Evolutionary conservation across 2,329 filamentous ascomycete species (phyloP), one percentile per base, ranked within the genome.

Genomic region (Verticillium isaacii): DNA sequence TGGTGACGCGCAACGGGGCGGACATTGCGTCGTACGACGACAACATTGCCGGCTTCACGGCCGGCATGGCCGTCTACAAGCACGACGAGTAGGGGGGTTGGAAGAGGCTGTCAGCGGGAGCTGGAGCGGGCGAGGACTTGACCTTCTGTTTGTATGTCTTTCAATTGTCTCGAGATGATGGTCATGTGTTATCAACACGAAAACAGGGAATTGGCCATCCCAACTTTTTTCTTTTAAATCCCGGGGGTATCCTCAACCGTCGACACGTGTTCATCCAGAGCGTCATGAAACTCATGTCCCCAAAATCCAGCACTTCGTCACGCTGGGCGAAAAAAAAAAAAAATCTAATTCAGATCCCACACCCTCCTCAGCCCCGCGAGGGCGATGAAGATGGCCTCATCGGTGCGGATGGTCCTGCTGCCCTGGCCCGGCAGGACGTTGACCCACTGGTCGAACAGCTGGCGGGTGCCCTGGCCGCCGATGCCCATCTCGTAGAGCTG

Each of bases 361-460:
- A 88, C 67, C 63, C 78, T 80, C 70, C 87, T 84, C 70, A 95
- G 71, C 2, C 86, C 85, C 69, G 88, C 89, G 71, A 96, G 73
- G 0, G 88, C 91, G 70, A 95, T 85, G 77, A 90, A 91, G 19
- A 96, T 76, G 1, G 92, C 91, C 76, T 96, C 92, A 68, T 96
- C 92, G 0, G 92, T 95, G 64, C 90, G 80, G 64, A 96, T 94
- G 1, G 88, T 92, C 68, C 92, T 81, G 72, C 90, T 94, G 1
- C 91, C 92, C 73, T 96, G 92, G 1, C 87, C 86, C 3, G 91
- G 90, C 66, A 93, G 80, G 55, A 95, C 82, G 73, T 96, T 91
- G 19, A 96, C 81, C 91, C 91, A 96, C 67, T 88, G 82, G 74
- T 96, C 92, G 72, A 96, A 96, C 58, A 94, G 72, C 66, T 91